A percentile compares a stretch with the other conserved stretches of the same genome.
Conservation (phyloP, 2,329 filamentous ascomycete species). For the Pezizomycotina sp. region DNA sequence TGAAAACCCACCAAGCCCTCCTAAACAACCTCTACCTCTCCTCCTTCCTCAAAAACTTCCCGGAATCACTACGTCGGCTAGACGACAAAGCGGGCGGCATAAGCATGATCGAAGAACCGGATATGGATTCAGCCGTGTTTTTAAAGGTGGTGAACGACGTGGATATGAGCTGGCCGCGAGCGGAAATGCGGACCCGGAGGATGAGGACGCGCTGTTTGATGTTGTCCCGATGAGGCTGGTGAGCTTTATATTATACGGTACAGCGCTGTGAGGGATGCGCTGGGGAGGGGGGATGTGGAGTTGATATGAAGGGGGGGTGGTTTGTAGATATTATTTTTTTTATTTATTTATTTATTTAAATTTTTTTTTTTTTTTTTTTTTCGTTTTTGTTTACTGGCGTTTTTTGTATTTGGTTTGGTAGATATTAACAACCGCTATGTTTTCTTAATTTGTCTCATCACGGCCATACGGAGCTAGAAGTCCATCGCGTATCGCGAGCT, state of each 20-base stretch:
- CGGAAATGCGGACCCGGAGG: no score
- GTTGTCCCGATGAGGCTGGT: constrained; percentile 25
- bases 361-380: constrained; percentile 1
- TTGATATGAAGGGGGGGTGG: constrained; percentile 23
- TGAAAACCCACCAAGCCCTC: constrained; percentile 68
- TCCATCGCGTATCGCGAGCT: no score
- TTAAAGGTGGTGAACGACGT: constrained; percentile 49
- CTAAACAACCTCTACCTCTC: constrained; percentile 70
- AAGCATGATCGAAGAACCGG: constrained; percentile 81
- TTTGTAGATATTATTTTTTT: constrained; percentile 2
- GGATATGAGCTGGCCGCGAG: constrained; percentile 23
- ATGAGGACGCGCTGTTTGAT: constrained; percentile 26
- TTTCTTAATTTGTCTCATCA: no score
- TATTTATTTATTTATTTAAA: no score
- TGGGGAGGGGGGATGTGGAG: constrained; percentile 27
- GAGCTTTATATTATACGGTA: constrained; percentile 28
- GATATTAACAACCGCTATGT: no score
- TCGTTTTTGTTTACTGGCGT: neutral
- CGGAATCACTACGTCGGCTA: constrained; percentile 58
- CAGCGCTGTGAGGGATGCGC: constrained; percentile 26
- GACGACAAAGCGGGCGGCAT: constrained; percentile 83
- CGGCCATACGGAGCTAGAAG: no score
- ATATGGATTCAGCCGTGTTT: constrained; percentile 71
- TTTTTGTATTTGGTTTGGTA: no score
- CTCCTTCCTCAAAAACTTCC: constrained; percentile 73